Percentiles rank a stretch among this genome's conserved stretches.
Conservation (phyloP, 768 basidiomycete genomes). For the Mycena filopes region DNA sequence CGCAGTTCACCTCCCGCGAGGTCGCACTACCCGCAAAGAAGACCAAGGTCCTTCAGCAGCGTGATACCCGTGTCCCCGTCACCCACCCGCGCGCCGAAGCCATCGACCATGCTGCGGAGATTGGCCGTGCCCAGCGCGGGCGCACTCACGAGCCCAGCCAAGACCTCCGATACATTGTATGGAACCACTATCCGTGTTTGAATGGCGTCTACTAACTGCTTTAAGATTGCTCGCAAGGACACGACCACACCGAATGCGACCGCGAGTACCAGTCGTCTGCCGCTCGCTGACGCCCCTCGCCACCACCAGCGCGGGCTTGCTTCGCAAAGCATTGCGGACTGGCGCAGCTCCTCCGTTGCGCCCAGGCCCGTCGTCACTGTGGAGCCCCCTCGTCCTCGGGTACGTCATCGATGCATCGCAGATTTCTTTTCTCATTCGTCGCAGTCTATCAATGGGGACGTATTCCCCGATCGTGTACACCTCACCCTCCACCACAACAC, state of each 20-base stretch:
- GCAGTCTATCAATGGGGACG: conserved; percentile 13
- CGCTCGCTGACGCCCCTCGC: too few species aligned
- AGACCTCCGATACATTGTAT: conserved; percentile 4
- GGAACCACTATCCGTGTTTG: neutral
- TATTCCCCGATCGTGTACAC: conserved; percentile 3
- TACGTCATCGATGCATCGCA: neutral
- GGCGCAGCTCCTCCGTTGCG: neutral
- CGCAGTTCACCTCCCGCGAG: conserved; percentile 13
- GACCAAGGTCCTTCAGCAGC: neutral
- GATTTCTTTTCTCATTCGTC: neutral
- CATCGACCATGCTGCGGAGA: neutral
- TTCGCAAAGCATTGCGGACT: neutral
- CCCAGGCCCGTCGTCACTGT: neutral
- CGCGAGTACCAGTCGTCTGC: too few species aligned
- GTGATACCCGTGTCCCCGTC: neutral
- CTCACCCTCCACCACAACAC: conserved; percentile 2
- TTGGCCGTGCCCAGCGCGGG: too few species aligned
- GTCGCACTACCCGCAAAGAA: neutral
- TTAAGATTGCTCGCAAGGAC: too few species aligned
- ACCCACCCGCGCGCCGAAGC: neutral
- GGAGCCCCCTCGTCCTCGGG: neutral
- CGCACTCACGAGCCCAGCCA: neutral
- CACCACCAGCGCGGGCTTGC: neutral
- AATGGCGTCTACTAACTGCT: too few species aligned
- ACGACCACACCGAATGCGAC: too few species aligned